Evolutionary conservation across 2,329 filamentous ascomycete species (phyloP).

Genomic region (Trichoderma sp.): DNA sequence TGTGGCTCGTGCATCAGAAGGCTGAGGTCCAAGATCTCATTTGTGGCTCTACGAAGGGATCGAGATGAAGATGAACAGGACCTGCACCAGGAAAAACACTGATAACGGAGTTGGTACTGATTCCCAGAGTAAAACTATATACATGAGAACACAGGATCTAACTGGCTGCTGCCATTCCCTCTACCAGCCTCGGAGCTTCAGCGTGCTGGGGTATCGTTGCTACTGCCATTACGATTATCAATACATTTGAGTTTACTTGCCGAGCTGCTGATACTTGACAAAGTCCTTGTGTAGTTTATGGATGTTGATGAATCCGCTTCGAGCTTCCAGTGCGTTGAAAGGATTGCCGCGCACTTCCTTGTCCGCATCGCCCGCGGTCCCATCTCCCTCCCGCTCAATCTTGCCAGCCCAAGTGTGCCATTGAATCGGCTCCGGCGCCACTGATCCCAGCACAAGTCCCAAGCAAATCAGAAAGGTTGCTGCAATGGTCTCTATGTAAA

Average conservation of each 20-base stretch:
- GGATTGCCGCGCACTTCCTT: slow-evolving; percentile 73
- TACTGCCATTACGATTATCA: not conserved
- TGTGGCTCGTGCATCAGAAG: slow-evolving; percentile 10
- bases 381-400: slow-evolving; percentile 71
- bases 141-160: not conserved
- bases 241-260: slow-evolving; percentile 25
- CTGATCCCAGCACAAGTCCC: slow-evolving; percentile 75
- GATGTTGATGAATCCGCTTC: slow-evolving; percentile 84
- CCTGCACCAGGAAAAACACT: not conserved
- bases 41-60: not conserved
- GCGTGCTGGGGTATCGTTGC: not conserved
- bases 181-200: not conserved
- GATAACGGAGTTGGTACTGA: not conserved
- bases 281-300: slow-evolving; percentile 77
- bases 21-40: not conserved
- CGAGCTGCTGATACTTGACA: slow-evolving; percentile 56
- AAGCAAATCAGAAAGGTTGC: slow-evolving; percentile 77
- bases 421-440: slow-evolving; percentile 77
- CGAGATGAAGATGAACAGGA: too few relatives aligned
- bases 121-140: not conserved
- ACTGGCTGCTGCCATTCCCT: not conserved
- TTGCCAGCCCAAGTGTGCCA: slow-evolving; percentile 80
- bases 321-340: slow-evolving; percentile 72
- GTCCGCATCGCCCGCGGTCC: slow-evolving; percentile 63
- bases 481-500: slow-evolving; percentile 78